phyloP scores from a whole-genome alignment of 352 stramenopile species.

The Phytophthora chlamydospora region DNA sequence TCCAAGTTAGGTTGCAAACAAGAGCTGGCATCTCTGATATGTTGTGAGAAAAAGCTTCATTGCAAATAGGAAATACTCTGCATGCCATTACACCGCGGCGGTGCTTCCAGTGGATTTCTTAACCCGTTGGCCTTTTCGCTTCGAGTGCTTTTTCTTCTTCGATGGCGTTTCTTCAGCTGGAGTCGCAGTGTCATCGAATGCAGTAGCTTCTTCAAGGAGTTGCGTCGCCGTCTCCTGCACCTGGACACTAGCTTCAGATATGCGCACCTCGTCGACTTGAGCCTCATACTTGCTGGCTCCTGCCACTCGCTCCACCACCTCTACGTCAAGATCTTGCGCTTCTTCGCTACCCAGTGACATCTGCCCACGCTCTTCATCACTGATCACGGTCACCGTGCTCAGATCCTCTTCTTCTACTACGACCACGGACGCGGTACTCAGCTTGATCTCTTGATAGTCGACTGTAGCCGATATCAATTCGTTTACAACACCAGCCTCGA shows the following conservation, averaged over 20 bases:
- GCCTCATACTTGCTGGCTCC: constrained; percentile 9
- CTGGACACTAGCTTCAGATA: not conserved
- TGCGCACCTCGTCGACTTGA: constrained; percentile 1
- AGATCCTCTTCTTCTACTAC: constrained; percentile 12
- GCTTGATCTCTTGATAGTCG: constrained; percentile 10
- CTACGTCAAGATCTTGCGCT: not conserved
- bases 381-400: not conserved
- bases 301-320: not conserved
- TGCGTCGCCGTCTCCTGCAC: constrained; percentile 1
- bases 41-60: not conserved
- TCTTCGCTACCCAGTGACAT: not conserved
- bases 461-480: not conserved
- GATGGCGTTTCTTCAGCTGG: constrained; percentile 1
- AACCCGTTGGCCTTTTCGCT: constrained; percentile 10
- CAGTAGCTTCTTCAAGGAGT: constrained; percentile 2
- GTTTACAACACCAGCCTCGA: constrained; percentile 1
- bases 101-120: constrained; percentile 14
- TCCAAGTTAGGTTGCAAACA: too few species aligned
- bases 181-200: not conserved
- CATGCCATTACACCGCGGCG: constrained; percentile 27
- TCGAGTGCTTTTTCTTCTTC: constrained; percentile 21
- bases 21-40: too few species aligned
- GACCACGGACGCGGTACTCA: constrained; percentile 3
- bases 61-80: constrained; percentile 38
- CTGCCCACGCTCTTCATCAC: not conserved